Conservation (phyloP, 768 basidiomycete species). For the Termitomyces titanicus region DNA sequence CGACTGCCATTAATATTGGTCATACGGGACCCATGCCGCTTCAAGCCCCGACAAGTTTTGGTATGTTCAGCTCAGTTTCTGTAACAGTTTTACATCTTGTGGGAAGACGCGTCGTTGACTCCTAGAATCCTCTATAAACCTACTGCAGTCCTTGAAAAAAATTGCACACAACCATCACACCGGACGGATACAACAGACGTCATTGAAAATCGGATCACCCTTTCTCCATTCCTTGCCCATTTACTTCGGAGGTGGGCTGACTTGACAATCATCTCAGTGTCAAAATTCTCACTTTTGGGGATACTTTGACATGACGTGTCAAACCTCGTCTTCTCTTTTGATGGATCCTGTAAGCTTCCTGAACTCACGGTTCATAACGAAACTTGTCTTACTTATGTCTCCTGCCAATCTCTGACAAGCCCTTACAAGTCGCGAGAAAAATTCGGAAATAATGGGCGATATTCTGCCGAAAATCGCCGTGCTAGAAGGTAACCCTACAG, state of each 20-base stretch:
- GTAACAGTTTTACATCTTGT: background rate
- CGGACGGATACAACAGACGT: background rate
- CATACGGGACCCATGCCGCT: no score
- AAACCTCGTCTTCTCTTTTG: slow-evolving; percentile 9
- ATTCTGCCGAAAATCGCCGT: background rate
- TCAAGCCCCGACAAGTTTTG: no score
- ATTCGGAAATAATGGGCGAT: background rate
- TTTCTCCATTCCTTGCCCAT: background rate
- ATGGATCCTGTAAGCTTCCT: slow-evolving; percentile 9
- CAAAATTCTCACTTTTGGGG: slow-evolving; percentile 1
- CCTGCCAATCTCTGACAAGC: slow-evolving; percentile 1
- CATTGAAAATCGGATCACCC: slow-evolving; percentile 1
- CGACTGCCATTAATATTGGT: no score
- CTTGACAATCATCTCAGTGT: background rate
- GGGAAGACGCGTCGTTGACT: background rate
- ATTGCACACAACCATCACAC: background rate
- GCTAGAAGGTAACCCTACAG: no score
- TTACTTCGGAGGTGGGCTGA: slow-evolving; percentile 1
- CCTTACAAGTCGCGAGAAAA: background rate
- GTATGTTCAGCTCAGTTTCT: background rate
- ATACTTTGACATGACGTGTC: slow-evolving; percentile 19
- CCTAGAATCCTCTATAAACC: background rate
- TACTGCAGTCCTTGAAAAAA: background rate
- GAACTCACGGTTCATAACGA: slow-evolving; percentile 2
- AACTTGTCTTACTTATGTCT: slow-evolving; percentile 1